Conservation (phyloP, 164 flowering plant species). For the Tetrastigma voinierianum region DNA sequence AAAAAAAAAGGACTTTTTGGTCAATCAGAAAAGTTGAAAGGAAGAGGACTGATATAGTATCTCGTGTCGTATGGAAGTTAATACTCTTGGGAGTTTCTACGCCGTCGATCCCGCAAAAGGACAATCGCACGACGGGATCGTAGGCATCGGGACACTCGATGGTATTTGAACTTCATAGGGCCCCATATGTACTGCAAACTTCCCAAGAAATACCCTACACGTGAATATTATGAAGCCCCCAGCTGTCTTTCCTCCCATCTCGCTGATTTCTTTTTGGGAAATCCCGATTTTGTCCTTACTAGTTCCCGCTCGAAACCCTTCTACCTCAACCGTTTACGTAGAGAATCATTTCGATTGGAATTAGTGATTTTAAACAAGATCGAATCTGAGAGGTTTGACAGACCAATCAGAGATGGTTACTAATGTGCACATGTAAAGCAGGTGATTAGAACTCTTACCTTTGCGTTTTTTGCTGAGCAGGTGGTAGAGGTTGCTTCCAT, state of each 20-base stretch:
- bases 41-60: conserved; percentile 9
- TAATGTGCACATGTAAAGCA: conserved; percentile 5
- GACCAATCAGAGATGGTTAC: background rate
- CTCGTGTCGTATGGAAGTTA: conserved; percentile 5
- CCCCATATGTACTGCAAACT: conserved; percentile 2
- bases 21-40: background rate
- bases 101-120: conserved; percentile 33
- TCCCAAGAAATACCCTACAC: conserved; percentile 29
- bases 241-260: conserved; percentile 14
- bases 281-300: background rate
- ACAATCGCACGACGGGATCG: conserved; percentile 15
- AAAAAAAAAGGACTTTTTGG: too few relatives aligned
- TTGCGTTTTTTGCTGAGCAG: conserved; percentile 1
- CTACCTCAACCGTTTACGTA: too few relatives aligned
- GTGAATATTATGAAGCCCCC: conserved; percentile 18
- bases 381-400: background rate
- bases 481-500: conserved; percentile 22
- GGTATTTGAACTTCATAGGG: conserved; percentile 1
- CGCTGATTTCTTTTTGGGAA: conserved; percentile 6
- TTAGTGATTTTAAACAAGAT: background rate
- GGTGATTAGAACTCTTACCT: conserved; percentile 17
- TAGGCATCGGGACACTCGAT: conserved; percentile 10
- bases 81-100: conserved; percentile 13
- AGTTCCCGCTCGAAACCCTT: background rate
- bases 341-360: background rate